Percentiles rank a stretch among this genome's conserved stretches.
phyloP scores from a whole-genome alignment of 768 basidiomycete species.

The Serendipita sp. region DNA sequence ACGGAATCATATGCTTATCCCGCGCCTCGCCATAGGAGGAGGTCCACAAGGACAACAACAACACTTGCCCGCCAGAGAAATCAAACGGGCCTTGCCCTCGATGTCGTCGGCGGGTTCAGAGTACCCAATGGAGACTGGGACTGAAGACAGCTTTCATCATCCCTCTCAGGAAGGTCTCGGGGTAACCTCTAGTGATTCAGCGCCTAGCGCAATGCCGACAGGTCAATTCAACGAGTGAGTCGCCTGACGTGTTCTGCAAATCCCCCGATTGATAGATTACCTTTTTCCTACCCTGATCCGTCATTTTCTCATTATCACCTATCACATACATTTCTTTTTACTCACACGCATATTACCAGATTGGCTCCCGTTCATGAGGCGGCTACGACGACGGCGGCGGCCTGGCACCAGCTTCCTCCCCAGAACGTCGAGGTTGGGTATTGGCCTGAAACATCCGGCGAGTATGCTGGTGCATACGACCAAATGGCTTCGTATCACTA shows the following conservation, averaged over 20 bases:
- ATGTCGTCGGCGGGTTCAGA: neutral
- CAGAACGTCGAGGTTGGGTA: too few relatives aligned
- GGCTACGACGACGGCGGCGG: neutral
- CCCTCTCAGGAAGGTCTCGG: neutral
- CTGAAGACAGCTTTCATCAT: neutral
- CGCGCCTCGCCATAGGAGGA: neutral
- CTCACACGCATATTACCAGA: too few relatives aligned
- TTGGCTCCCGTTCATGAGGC: too few relatives aligned
- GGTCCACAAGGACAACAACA: neutral
- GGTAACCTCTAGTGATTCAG: neutral
- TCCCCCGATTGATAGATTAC: neutral
- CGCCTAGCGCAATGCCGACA: neutral
- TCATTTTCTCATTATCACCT: neutral
- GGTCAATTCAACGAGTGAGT: neutral
- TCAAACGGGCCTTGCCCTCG: neutral
- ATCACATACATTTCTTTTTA: too few relatives aligned
- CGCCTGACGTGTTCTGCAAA: neutral
- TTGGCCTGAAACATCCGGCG: slow-evolving; percentile 2
- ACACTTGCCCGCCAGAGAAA: neutral
- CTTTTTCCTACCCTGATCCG: neutral
- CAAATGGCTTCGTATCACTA: neutral
- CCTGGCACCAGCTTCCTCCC: neutral
- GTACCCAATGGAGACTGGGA: neutral
- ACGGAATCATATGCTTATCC: neutral
- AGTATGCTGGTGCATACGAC: neutral